Percentiles rank a stretch among this genome's conserved stretches.
These are phyloP conservation scores for Stephanodiscus triporus DNA, from an alignment of 108 stramenopile species.

Conservation along the genomic window DNA sequence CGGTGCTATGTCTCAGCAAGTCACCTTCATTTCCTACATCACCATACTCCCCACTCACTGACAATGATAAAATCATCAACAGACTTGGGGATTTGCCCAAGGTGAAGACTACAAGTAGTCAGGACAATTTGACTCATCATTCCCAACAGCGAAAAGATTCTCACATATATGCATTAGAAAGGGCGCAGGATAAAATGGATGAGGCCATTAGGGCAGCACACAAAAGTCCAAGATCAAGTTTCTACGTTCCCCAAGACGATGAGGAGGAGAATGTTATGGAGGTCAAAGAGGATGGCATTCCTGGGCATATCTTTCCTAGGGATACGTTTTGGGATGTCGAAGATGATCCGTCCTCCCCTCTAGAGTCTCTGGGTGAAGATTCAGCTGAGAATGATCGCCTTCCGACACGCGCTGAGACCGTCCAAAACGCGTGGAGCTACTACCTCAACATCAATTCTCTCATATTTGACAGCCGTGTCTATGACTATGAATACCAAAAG, in stretches of 20 bases:
- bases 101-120: conserved; percentile 12
- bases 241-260: conserved; percentile 12
- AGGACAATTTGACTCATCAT: neutral
- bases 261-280: conserved; percentile 12
- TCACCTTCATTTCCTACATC: neutral
- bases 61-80: neutral
- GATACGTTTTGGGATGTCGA: conserved; percentile 42
- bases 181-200: conserved; percentile 29
- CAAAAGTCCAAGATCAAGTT: neutral
- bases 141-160: neutral
- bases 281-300: neutral
- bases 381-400: neutral
- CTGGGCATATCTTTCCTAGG: conserved; percentile 18
- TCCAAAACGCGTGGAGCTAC: conserved; percentile 37
- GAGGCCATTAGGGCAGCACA: conserved; percentile 34
- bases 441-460: conserved; percentile 29
- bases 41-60: neutral
- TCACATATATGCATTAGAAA: conserved; percentile 31
- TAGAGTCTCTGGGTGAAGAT: neutral
- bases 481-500: conserved; percentile 36
- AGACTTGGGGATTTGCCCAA: neutral
- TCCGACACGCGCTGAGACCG: conserved; percentile 8
- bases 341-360: conserved; percentile 18
- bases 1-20: conserved; percentile 15
- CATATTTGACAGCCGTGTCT: conserved; percentile 38